A percentile compares a stretch with the other conserved stretches of the same genome.
Evolutionary conservation across 768 basidiomycete genomes (phyloP).

Genomic region (Royoungia palumana): DNA sequence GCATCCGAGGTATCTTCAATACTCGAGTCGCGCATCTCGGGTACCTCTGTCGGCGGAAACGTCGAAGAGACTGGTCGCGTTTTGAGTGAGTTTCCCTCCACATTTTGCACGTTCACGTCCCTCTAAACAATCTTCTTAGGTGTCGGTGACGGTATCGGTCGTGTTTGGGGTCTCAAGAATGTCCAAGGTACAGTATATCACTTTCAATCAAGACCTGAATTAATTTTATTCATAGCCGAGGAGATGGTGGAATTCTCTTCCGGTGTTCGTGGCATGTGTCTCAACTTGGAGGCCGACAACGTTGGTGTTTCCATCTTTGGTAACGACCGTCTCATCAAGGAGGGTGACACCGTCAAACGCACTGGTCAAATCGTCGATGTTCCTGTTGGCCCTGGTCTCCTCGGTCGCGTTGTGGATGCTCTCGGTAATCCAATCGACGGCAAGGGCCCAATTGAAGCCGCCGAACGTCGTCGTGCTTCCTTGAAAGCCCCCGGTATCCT

Average conservation of each 20-base stretch:
- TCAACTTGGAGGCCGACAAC: slow-evolving; percentile 99
- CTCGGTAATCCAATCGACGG: slow-evolving; percentile 99
- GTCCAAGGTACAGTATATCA: slow-evolving; percentile 73
- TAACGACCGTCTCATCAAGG: slow-evolving; percentile 98
- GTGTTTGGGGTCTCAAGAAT: slow-evolving; percentile 98
- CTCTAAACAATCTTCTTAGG: slow-evolving; percentile 44
- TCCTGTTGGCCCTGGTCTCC: slow-evolving; percentile 93
- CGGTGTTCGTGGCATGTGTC: slow-evolving; percentile 99
- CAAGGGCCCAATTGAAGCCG: slow-evolving; percentile 93
- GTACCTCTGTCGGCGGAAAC: slow-evolving; percentile 84
- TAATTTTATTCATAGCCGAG: slow-evolving; percentile 60
- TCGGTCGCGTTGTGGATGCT: slow-evolving; percentile 99
- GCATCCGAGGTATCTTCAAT: slow-evolving; percentile 99
- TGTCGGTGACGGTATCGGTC: slow-evolving; percentile 99
- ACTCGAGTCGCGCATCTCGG: slow-evolving; percentile 97
- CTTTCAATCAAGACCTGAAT: not conserved
- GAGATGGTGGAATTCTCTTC: slow-evolving; percentile 99
- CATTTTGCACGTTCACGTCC: not conserved
- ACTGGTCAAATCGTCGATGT: slow-evolving; percentile 99
- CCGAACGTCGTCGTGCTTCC: slow-evolving; percentile 94
- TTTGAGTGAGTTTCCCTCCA: slow-evolving; percentile 64
- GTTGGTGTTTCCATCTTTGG: slow-evolving; percentile 99
- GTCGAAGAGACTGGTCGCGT: slow-evolving; percentile 99
- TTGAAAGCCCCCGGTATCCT: slow-evolving; percentile 99
- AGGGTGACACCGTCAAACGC: slow-evolving; percentile 99